These are phyloP conservation scores for Hypomyces perniciosus DNA, from an alignment of 2,329 filamentous ascomycete genomes.

Conservation along the genomic window DNA sequence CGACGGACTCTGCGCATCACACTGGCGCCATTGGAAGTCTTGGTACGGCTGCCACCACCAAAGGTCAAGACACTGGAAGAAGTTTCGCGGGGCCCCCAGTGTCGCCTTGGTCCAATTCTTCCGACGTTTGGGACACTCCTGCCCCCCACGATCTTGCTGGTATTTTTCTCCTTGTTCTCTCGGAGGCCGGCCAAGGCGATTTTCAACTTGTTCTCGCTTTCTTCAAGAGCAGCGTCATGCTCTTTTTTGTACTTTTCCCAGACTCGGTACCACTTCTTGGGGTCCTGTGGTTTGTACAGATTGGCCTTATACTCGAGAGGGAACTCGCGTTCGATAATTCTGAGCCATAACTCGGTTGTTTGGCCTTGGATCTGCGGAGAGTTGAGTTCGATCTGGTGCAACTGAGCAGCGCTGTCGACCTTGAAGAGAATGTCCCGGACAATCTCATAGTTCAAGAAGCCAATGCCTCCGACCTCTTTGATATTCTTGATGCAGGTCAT, in stretches of 20 bases:
- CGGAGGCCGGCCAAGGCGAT: constrained; percentile 52
- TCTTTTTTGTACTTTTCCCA: constrained; percentile 64
- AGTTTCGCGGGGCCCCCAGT: constrained; percentile 24
- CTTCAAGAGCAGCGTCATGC: constrained; percentile 51
- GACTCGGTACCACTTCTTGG: constrained; percentile 68
- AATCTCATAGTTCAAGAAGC: constrained; percentile 58
- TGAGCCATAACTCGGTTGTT: constrained; percentile 68
- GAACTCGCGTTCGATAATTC: constrained; percentile 74
- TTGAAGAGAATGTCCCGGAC: constrained; percentile 63
- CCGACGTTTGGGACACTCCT: constrained; percentile 39
- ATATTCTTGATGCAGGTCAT: constrained; percentile 49
- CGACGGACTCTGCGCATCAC: constrained; percentile 51
- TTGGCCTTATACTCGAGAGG: constrained; percentile 56
- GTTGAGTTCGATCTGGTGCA: constrained; percentile 66
- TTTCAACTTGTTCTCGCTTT: constrained; percentile 54
- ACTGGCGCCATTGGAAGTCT: constrained; percentile 44
- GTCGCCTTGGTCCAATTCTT: constrained; percentile 27
- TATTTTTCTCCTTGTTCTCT: constrained; percentile 51
- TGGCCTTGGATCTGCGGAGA: constrained; percentile 70
- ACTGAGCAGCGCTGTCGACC: constrained; percentile 66
- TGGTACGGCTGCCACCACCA: constrained; percentile 45
- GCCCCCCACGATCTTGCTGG: constrained; percentile 50
- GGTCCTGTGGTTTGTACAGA: constrained; percentile 58
- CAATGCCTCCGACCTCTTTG: constrained; percentile 59
- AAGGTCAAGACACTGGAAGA: constrained; percentile 35